Evolutionary conservation across 1,284 basidiomycete species (phyloP), one percentile per base, ranked within the genome.

Genomic region (Ustilago trichophora): DNA sequence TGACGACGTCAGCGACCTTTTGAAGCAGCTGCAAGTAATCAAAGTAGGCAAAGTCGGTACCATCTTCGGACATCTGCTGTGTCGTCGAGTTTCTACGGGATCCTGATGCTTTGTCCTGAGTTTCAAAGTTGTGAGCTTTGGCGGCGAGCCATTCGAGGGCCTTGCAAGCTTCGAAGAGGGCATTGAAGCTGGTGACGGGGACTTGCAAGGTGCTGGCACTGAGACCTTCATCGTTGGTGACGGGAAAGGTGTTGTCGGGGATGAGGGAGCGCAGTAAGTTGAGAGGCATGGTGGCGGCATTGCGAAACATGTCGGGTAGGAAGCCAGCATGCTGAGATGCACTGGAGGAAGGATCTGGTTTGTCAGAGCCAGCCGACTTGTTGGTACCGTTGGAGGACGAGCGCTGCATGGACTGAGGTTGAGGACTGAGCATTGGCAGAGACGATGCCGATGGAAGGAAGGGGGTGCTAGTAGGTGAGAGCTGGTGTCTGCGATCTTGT

Each of bases 111-210:
- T 35, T 47, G 24, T 57, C 53, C 3, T n/a, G 10, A 4, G 26
- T 16, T 1, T 58, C 55, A 6, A 56, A 9, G 25, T 37, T 48
- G 18, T 32, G 18, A 8, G 59, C 49, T 37, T 50, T 43, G 6
- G 45, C 50, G 12, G 55, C 59, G 32, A 73, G 31, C 74, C 74
- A 76, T n/a, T 74, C 62, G 31, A 74, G 42, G n/a, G 53, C 50
- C 21, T 72, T 57, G 41, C 54, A 73, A 0, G 68, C 66, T 25
- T 74, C 74, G n/a, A 72, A 36, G 12, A 76, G 53, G 6, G 74
- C 74, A 35, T 58, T 63, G 33, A 76, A 52, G 55, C 64, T 70
- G n/a, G 68, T 59, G 36, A 74, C 59, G 15, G 74, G 74, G 5
- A 76, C 55, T 34, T 71, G 69, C 32, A 76, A 32, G 18, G 66